Conservation (phyloP, 805 yeast species). For the Starmerella bombi region DNA sequence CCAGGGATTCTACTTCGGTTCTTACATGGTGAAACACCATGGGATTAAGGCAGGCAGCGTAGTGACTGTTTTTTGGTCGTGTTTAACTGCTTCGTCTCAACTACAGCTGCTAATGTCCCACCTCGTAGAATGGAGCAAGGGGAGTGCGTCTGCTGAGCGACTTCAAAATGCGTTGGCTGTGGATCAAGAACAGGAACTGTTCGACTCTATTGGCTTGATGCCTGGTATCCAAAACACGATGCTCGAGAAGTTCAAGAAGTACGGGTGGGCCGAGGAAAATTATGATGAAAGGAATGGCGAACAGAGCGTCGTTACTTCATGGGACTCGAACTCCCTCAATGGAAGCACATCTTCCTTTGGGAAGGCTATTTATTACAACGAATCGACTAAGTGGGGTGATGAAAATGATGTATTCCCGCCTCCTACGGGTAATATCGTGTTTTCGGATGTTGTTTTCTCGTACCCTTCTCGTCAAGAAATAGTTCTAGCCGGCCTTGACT, state of each 20-base stretch:
- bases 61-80: conserved; percentile 70
- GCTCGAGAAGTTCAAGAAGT: background rate
- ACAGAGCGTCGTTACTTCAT: background rate
- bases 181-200: conserved; percentile 9
- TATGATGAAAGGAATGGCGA: background rate
- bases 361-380: background rate
- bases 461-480: conserved; percentile 46
- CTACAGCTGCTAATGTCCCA: conserved; percentile 45
- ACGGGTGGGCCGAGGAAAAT: conserved; percentile 7
- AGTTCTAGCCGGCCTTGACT: conserved; percentile 37
- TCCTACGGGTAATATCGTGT: conserved; percentile 8
- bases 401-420: background rate
- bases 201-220: conserved; percentile 21
- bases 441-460: conserved; percentile 31
- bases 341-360: too few relatives aligned
- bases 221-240: conserved; percentile 6
- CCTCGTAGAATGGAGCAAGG: conserved; percentile 52
- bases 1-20: conserved; percentile 89
- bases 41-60: conserved; percentile 48
- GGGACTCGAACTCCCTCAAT: background rate
- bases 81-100: conserved; percentile 56
- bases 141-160: conserved; percentile 50
- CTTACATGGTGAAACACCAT: conserved; percentile 43
- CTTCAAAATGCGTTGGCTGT: conserved; percentile 33
- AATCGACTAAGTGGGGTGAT: background rate